These are phyloP conservation scores for Helenozyma baotianmanensis DNA, from an alignment of 805 yeast species.

Conservation along the genomic window DNA sequence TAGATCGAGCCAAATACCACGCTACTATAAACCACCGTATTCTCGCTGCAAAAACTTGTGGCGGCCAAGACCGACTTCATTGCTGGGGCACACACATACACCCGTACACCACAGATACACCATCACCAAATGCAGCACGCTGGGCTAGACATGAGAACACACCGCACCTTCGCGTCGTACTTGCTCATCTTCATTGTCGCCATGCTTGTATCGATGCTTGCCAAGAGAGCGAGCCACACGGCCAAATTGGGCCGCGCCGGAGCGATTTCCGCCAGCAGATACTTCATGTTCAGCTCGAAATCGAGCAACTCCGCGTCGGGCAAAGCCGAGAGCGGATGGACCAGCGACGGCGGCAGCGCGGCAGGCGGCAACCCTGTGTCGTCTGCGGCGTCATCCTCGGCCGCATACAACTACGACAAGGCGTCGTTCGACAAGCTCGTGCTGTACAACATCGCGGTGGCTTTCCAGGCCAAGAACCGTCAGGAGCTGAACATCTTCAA, in stretches of 20 bases:
- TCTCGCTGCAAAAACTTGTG: too few relatives aligned
- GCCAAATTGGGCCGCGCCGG: conserved; percentile 1
- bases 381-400: conserved; percentile 9
- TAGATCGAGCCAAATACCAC: too few relatives aligned
- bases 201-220: conserved; percentile 9
- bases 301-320: conserved; percentile 7
- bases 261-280: conserved; percentile 1
- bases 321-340: conserved; percentile 13
- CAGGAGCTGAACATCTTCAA: conserved; percentile 45
- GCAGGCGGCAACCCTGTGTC: conserved; percentile 9
- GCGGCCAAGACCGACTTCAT: too few relatives aligned
- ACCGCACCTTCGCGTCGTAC: conserved; percentile 1
- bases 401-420: conserved; percentile 19
- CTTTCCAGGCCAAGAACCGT: conserved; percentile 71
- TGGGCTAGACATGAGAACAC: too few relatives aligned
- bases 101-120: conserved; percentile 1
- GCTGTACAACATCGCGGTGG: conserved; percentile 57
- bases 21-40: too few relatives aligned
- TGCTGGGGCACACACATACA: too few relatives aligned
- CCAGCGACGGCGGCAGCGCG: conserved; percentile 14
- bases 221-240: conserved; percentile 3
- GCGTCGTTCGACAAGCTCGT: conserved; percentile 19
- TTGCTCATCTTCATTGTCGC: conserved; percentile 3
- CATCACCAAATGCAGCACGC: too few relatives aligned
- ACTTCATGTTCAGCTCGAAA: conserved; percentile 8